A percentile compares a stretch with the other conserved stretches of the same genome.
Evolutionary conservation across 306 rosid genomes (phyloP).

Genomic region (Sechiopsis laciniata): DNA sequence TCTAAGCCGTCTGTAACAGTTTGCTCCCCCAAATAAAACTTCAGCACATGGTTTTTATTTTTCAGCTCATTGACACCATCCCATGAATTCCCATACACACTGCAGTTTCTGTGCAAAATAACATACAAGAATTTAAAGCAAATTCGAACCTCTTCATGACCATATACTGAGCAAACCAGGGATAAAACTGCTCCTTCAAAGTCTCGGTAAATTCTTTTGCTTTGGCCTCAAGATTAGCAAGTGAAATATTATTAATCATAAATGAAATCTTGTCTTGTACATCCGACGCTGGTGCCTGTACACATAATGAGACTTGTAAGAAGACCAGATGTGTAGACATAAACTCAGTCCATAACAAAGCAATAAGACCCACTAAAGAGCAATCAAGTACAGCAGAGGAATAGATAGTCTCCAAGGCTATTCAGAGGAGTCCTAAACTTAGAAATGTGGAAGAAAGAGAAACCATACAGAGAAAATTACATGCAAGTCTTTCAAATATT

Average conservation of each 20-base stretch:
- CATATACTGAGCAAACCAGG: slow-evolving; percentile 99
- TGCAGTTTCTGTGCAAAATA: neutral
- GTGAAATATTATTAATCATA: slow-evolving; percentile 78
- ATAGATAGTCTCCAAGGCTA: neutral
- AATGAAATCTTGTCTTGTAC: slow-evolving; percentile 93
- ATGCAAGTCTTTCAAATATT: neutral
- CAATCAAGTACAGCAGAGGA: slow-evolving; percentile 7
- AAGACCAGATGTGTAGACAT: slow-evolving; percentile 11
- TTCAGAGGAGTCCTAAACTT: neutral
- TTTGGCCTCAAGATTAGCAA: slow-evolving; percentile 65
- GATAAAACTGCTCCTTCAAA: slow-evolving; percentile 74
- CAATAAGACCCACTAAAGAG: neutral
- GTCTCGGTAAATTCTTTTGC: slow-evolving; percentile 67
- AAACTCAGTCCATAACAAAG: slow-evolving; percentile 18
- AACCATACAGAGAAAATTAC: neutral
- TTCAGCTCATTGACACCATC: neutral
- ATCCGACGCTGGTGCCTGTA: slow-evolving; percentile 92
- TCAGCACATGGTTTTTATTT: neutral
- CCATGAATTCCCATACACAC: neutral
- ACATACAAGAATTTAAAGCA: neutral
- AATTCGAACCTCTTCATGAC: slow-evolving; percentile 86
- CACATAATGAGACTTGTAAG: slow-evolving; percentile 23
- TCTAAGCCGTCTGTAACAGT: neutral
- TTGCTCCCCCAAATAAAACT: neutral
- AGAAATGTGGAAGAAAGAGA: neutral